Evolutionary conservation across 2,329 filamentous ascomycete genomes (phyloP).

Genomic region (Penicillium sp.): DNA sequence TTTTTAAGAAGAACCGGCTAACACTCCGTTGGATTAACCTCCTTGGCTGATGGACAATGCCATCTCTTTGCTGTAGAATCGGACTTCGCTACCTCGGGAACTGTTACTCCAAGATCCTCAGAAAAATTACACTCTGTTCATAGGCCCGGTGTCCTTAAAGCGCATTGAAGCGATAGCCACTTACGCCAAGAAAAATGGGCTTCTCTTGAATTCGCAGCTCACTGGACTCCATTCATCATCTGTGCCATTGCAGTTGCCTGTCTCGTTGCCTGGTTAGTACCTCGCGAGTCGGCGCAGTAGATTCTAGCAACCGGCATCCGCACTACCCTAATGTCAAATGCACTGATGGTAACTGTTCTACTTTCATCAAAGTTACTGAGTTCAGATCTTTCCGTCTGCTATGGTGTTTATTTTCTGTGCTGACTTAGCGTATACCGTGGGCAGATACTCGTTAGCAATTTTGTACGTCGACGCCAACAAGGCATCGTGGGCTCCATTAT

Average conservation of each 20-base stretch:
- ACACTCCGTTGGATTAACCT: too few relatives aligned
- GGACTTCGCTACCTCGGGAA: too few relatives aligned
- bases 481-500: conserved; percentile 53
- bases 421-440: conserved; percentile 52
- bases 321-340: conserved; percentile 29
- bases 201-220: conserved; percentile 41
- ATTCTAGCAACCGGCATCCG: conserved; percentile 48
- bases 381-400: conserved; percentile 41
- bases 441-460: conserved; percentile 56
- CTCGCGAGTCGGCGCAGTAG: conserved; percentile 48
- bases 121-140: too few relatives aligned
- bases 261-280: conserved; percentile 48
- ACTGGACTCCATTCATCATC: conserved; percentile 45
- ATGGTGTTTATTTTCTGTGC: conserved; percentile 42
- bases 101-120: too few relatives aligned
- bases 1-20: too few relatives aligned
- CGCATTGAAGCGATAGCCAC: too few relatives aligned
- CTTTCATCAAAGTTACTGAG: conserved; percentile 48
- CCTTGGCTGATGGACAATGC: too few relatives aligned
- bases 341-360: conserved; percentile 47
- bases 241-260: conserved; percentile 39
- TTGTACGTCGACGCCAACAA: conserved; percentile 49
- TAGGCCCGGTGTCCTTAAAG: too few relatives aligned
- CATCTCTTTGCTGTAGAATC: too few relatives aligned
- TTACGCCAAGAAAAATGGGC: conserved; percentile 24